These are phyloP conservation scores for Calonectria pseudoreteaudii DNA, from an alignment of 2,329 filamentous ascomycete species.

Conservation along the genomic window DNA sequence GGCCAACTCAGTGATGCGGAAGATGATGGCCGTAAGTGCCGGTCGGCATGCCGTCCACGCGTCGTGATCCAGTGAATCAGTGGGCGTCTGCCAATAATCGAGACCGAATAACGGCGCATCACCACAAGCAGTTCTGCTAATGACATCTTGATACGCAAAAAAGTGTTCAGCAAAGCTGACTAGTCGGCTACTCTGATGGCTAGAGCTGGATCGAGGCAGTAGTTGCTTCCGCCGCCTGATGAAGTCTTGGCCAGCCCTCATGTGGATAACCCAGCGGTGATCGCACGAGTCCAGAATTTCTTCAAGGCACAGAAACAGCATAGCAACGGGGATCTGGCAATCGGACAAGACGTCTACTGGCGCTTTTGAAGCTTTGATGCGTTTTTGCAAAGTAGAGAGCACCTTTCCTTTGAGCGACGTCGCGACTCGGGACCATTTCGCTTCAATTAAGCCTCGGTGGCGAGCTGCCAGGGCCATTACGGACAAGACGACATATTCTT, in stretches of 20 bases:
- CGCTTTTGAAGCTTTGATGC: slow-evolving; percentile 25
- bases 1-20: slow-evolving; percentile 60
- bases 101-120: slow-evolving; percentile 58
- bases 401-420: slow-evolving; percentile 38
- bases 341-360: slow-evolving; percentile 32
- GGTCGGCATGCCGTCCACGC: slow-evolving; percentile 64
- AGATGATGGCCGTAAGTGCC: slow-evolving; percentile 57
- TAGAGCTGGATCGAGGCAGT: slow-evolving; percentile 24
- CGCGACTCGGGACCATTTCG: slow-evolving; percentile 27
- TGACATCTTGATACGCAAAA: slow-evolving; percentile 64
- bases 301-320: slow-evolving; percentile 42
- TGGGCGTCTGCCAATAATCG: slow-evolving; percentile 57
- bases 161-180: slow-evolving; percentile 55
- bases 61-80: slow-evolving; percentile 38
- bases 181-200: neutral
- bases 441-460: slow-evolving; percentile 33
- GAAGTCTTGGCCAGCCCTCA: slow-evolving; percentile 59
- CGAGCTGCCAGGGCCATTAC: slow-evolving; percentile 38
- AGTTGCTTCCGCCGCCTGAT: slow-evolving; percentile 52
- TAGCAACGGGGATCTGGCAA: slow-evolving; percentile 35
- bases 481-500: slow-evolving; percentile 31
- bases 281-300: slow-evolving; percentile 40
- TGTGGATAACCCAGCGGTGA: slow-evolving; percentile 58
- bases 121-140: slow-evolving; percentile 62
- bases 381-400: neutral